Percentiles rank a stretch among this genome's conserved stretches.
Evolutionary conservation across 2,329 filamentous ascomycete species (phyloP).

Genomic region (Cordyceps tenuipes): DNA sequence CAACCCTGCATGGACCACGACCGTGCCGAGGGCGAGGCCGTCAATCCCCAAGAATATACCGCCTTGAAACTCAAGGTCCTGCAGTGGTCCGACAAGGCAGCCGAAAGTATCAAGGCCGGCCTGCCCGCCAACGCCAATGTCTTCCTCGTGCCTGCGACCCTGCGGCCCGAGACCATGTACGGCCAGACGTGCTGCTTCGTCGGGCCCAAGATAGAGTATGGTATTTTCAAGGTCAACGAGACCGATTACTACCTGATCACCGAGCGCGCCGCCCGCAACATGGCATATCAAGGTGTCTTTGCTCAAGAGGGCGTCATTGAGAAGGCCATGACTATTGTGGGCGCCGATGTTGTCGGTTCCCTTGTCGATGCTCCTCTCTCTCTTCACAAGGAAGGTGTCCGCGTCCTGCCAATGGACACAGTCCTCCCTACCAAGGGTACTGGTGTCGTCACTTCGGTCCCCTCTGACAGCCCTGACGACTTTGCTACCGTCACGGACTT

Average conservation of each 20-base stretch:
- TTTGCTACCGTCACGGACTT: constrained; percentile 84
- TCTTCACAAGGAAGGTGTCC: constrained; percentile 71
- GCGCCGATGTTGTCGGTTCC: constrained; percentile 79
- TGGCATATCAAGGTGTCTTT: constrained; percentile 89
- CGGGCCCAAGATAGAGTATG: constrained; percentile 81
- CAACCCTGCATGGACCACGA: constrained; percentile 42
- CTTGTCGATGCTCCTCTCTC: constrained; percentile 84
- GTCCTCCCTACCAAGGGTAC: constrained; percentile 92
- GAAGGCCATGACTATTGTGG: constrained; percentile 65
- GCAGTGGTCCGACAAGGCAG: constrained; percentile 75
- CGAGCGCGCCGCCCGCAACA: constrained; percentile 82
- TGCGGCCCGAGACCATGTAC: constrained; percentile 97
- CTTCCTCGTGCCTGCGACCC: constrained; percentile 84
- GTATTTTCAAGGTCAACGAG: constrained; percentile 70
- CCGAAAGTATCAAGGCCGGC: constrained; percentile 64
- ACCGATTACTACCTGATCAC: constrained; percentile 80
- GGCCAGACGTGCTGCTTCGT: constrained; percentile 96
- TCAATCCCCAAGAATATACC: constrained; percentile 81
- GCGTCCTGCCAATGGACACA: constrained; percentile 90
- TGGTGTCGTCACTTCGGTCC: constrained; percentile 90
- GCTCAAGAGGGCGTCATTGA: constrained; percentile 66
- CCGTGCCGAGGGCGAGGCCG: constrained; percentile 37
- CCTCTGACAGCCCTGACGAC: constrained; percentile 89
- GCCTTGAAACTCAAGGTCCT: constrained; percentile 85
- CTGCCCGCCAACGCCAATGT: constrained; percentile 71